Base-by-base conservation (phyloP, 305 asterid genomes). In the Fraxinus platypoda region DNA sequence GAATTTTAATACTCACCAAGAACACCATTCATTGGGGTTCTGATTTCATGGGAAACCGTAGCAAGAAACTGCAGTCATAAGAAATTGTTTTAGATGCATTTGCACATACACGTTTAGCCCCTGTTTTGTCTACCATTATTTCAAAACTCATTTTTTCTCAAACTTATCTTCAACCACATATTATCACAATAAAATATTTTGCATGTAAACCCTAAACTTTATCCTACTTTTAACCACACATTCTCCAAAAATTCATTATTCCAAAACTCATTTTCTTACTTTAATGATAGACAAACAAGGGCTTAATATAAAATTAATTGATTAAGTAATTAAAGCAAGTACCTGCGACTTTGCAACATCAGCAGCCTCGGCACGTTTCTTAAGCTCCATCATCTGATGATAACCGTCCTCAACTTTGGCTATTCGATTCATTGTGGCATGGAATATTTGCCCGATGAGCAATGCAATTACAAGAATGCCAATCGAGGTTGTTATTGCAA, bases 21-120 rank as follows among this genome's bases (percentile, higher is more conserved):
- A 87, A 95, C 98, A 66, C 98, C 98, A 33, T 92, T 95, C 98
- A 95, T 95, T 25, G 98, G 98, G 86, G 98, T 95, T 88, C 98
- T 90, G 94, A 95, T 95, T 87, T 95, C 98, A 84, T 95, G 98
- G 23, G 98, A 95, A 86, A 95, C 97, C 0, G 98, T 95, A 72
- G 98, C 98, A 57, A 95, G 97, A 88, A 95, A 95, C 98, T 94
- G 89, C 91, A 90, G 4, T 19, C 75, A 19, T 81, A 83, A 59
- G 30, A 77, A 76, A 74, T 37, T 75, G 37, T 76, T 41, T 80
- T 4, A 79, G 72, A 84, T 33, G 74, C 66, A 59, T 52, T 64
- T 64, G 17, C 33, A 0, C 15, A 64, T 2, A 23, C 33, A 64
- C 8, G n/a, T 30, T 17, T 13, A 37, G 46, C 46, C 46, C 46